Conservation (phyloP, 2,329 filamentous ascomycete species). For the Lizonia empirigonia region DNA sequence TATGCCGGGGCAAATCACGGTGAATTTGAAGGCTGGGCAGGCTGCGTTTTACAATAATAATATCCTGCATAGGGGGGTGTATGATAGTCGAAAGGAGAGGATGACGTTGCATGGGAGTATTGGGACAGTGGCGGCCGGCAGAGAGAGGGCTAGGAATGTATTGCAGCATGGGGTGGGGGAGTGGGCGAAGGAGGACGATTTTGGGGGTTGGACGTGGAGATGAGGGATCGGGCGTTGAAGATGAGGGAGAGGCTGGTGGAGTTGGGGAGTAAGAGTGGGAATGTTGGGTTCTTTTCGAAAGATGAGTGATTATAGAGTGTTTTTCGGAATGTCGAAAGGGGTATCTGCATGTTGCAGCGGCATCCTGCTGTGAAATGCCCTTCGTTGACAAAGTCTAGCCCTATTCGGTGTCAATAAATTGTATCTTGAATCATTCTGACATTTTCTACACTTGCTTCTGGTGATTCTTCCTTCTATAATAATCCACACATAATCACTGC, state of each 20-base stretch:
- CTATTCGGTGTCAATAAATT: too few species aligned
- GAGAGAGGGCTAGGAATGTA: slow-evolving; percentile 69
- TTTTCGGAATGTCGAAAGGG: too few species aligned
- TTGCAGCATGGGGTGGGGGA: slow-evolving; percentile 74
- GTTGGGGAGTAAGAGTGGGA: slow-evolving; percentile 64
- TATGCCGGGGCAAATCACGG: slow-evolving; percentile 68
- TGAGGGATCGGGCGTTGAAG: slow-evolving; percentile 62
- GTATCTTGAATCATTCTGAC: too few species aligned
- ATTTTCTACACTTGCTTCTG: too few species aligned
- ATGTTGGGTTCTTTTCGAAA: slow-evolving; percentile 62
- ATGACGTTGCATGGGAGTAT: slow-evolving; percentile 76
- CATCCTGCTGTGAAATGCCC: too few species aligned
- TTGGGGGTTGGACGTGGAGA: slow-evolving; percentile 64
- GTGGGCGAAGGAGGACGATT: slow-evolving; percentile 67
- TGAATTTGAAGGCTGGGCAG: slow-evolving; percentile 73
- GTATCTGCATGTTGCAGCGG: too few species aligned
- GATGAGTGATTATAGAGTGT: slow-evolving; percentile 46
- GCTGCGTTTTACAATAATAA: slow-evolving; percentile 91
- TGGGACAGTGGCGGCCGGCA: slow-evolving; percentile 63
- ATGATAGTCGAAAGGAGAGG: slow-evolving; percentile 63
- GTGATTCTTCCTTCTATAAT: too few species aligned
- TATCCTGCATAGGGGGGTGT: slow-evolving; percentile 76
- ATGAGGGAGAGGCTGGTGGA: slow-evolving; percentile 69
- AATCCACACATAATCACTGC: too few species aligned
- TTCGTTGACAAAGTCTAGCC: too few species aligned